Percentiles rank a stretch among this genome's conserved stretches.
Conservation (phyloP, 2,329 filamentous ascomycete species). For the Cladophialophora immunda region DNA sequence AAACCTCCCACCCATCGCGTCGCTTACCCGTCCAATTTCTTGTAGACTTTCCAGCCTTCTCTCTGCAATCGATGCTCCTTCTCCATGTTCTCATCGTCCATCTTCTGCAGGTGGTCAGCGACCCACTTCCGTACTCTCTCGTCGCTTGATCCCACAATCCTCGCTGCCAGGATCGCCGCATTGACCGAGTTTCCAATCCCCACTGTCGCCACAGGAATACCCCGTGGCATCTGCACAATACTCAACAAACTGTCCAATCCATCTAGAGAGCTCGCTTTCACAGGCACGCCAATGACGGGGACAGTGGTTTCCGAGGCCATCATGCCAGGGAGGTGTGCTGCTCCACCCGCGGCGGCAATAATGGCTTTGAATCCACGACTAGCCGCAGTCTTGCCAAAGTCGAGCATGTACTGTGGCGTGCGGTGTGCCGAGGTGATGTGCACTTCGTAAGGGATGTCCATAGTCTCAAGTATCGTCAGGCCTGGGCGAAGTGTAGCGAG, state of each 20-base stretch:
- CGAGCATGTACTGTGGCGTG: slow-evolving; percentile 71
- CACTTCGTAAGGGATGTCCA: slow-evolving; percentile 45
- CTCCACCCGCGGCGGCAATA: slow-evolving; percentile 74
- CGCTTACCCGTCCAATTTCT: slow-evolving; percentile 37
- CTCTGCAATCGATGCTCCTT: slow-evolving; percentile 39
- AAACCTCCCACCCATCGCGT: not conserved
- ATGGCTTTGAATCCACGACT: slow-evolving; percentile 70
- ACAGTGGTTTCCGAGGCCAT: slow-evolving; percentile 69
- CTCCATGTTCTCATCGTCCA: slow-evolving; percentile 41
- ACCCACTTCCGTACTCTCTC: slow-evolving; percentile 37
- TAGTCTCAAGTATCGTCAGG: slow-evolving; percentile 43
- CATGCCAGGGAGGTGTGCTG: slow-evolving; percentile 75
- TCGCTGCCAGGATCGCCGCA: slow-evolving; percentile 71
- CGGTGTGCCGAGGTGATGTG: slow-evolving; percentile 62
- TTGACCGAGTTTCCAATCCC: slow-evolving; percentile 78
- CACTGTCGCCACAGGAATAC: slow-evolving; percentile 73
- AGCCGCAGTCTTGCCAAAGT: slow-evolving; percentile 68
- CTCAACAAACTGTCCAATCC: slow-evolving; percentile 71
- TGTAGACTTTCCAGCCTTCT: slow-evolving; percentile 42
- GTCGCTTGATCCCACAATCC: slow-evolving; percentile 63
- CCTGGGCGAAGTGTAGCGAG: slow-evolving; percentile 44
- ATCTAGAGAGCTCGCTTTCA: slow-evolving; percentile 73
- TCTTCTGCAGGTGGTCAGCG: slow-evolving; percentile 39
- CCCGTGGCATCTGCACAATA: slow-evolving; percentile 77
- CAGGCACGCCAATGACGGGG: slow-evolving; percentile 77